phyloP scores from a whole-genome alignment of 2,329 filamentous ascomycete genomes.

The Fusarium robinianum region DNA sequence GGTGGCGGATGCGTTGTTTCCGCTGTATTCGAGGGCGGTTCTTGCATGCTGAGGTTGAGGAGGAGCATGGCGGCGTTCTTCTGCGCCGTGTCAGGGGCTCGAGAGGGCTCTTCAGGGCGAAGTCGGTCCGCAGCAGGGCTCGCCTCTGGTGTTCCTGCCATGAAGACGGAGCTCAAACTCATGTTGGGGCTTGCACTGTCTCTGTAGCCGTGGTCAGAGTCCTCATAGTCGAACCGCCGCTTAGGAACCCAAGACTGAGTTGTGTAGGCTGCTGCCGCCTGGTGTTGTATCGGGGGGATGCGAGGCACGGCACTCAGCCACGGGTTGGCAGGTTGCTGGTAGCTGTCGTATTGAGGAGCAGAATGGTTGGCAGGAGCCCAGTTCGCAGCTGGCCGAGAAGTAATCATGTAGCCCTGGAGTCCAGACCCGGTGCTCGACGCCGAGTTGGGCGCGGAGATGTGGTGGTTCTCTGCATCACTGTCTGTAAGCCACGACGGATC shows the following conservation, averaged over 20 bases:
- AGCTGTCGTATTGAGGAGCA: constrained; percentile 27
- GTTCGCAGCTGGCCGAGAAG: constrained; percentile 31
- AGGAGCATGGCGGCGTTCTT: constrained; percentile 33
- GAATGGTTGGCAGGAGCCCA: constrained; percentile 24
- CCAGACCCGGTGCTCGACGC: constrained; percentile 38
- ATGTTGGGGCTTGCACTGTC: constrained; percentile 29
- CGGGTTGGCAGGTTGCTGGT: constrained; percentile 16
- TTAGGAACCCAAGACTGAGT: constrained; percentile 27
- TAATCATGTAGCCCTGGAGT: constrained; percentile 33
- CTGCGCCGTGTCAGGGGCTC: constrained; percentile 16
- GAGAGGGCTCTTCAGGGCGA: not conserved
- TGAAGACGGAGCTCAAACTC: constrained; percentile 14
- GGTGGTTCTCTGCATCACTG: constrained; percentile 23
- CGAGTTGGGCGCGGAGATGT: constrained; percentile 34
- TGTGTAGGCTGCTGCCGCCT: not conserved
- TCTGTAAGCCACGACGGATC: constrained; percentile 30
- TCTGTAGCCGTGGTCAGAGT: constrained; percentile 23
- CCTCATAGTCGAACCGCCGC: constrained; percentile 30
- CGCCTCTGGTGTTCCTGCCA: constrained; percentile 25
- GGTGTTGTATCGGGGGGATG: constrained; percentile 17
- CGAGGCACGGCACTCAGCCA: constrained; percentile 32
- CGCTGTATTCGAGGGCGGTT: too few relatives aligned
- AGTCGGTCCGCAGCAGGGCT: constrained; percentile 19
- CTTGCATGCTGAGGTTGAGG: constrained; percentile 25
- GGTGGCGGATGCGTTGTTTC: too few relatives aligned